Percentiles rank a stretch among this genome's conserved stretches.
Conservation (phyloP, 2,329 filamentous ascomycete genomes). For the Colletotrichum tabaci region DNA sequence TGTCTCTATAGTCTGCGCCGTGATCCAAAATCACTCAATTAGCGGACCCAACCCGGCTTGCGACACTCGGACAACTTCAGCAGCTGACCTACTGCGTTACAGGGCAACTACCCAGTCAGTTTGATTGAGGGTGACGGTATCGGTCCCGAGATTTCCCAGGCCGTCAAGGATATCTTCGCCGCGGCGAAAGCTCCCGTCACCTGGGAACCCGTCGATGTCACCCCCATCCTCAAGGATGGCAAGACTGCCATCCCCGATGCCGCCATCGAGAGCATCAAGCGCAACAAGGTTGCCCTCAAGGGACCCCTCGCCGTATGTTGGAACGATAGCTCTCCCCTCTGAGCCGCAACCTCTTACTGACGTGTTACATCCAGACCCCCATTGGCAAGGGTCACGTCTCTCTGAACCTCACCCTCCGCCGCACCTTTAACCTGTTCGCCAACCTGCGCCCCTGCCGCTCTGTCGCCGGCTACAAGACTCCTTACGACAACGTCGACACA, state of each 20-base stretch:
- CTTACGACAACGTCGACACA: slow-evolving; percentile 96
- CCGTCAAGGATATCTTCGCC: slow-evolving; percentile 98
- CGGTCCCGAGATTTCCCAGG: slow-evolving; percentile 96
- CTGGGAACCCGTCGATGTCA: slow-evolving; percentile 98
- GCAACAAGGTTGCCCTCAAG: slow-evolving; percentile 98
- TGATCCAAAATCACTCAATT: slow-evolving; percentile 59
- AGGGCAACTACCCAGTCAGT: slow-evolving; percentile 97
- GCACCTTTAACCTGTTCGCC: slow-evolving; percentile 99
- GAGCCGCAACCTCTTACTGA: not conserved
- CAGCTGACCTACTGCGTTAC: slow-evolving; percentile 43
- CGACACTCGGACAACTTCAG: not conserved
- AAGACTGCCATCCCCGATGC: slow-evolving; percentile 95
- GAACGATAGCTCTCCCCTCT: not conserved
- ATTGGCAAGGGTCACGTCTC: slow-evolving; percentile 99
- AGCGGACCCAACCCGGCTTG: slow-evolving; percentile 8
- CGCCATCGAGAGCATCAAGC: slow-evolving; percentile 92
- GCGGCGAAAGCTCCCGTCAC: slow-evolving; percentile 95
- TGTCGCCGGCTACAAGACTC: slow-evolving; percentile 97
- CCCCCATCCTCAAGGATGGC: slow-evolving; percentile 92
- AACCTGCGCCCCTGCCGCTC: slow-evolving; percentile 98
- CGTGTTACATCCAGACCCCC: slow-evolving; percentile 43
- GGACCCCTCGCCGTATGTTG: slow-evolving; percentile 90
- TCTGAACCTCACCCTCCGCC: slow-evolving; percentile 96
- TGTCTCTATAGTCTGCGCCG: slow-evolving; percentile 8
- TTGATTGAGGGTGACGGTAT: slow-evolving; percentile 99